Percentiles rank a stretch among this genome's conserved stretches.
phyloP scores from a whole-genome alignment of 2,329 filamentous ascomycete genomes.

The Pseudovirgaria hyperparasitica region DNA sequence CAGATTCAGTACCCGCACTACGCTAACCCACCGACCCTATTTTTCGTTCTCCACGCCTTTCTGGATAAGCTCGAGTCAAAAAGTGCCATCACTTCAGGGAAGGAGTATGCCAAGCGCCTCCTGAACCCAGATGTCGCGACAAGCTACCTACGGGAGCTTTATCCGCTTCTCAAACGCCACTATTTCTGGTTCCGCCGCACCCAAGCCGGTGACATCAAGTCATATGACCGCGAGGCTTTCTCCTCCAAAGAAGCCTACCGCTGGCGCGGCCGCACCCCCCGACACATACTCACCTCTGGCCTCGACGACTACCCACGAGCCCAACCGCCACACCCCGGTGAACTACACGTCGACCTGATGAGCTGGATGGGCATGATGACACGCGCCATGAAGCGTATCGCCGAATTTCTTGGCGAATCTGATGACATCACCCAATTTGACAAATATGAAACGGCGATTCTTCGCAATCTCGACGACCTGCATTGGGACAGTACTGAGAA shows the following conservation, averaged over 20 bases:
- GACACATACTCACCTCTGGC: conserved; percentile 83
- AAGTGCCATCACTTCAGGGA: conserved; percentile 18
- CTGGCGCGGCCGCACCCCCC: conserved; percentile 80
- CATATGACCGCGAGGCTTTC: conserved; percentile 80
- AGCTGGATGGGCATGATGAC: conserved; percentile 98
- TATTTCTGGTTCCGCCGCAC: conserved; percentile 94
- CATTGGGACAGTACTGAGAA: conserved; percentile 78
- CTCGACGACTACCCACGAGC: conserved; percentile 93
- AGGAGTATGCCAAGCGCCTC: conserved; percentile 49
- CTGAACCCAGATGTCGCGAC: conserved; percentile 55
- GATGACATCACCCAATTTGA: conserved; percentile 67
- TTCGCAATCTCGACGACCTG: conserved; percentile 77
- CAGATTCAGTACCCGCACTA: conserved; percentile 95
- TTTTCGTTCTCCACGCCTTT: conserved; percentile 75
- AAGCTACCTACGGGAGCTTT: conserved; percentile 62
- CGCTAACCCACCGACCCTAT: conserved; percentile 90
- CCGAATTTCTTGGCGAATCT: conserved; percentile 55
- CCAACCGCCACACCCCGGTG: conserved; percentile 86
- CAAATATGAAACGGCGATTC: conserved; percentile 62
- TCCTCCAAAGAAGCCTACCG: conserved; percentile 87
- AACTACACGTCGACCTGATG: conserved; percentile 89
- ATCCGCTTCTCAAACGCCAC: conserved; percentile 77
- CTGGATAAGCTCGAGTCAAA: conserved; percentile 58
- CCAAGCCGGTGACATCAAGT: conserved; percentile 77
- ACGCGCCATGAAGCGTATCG: conserved; percentile 69